Conservation (phyloP, 1,284 basidiomycete species). For the Leccinum huronense region DNA sequence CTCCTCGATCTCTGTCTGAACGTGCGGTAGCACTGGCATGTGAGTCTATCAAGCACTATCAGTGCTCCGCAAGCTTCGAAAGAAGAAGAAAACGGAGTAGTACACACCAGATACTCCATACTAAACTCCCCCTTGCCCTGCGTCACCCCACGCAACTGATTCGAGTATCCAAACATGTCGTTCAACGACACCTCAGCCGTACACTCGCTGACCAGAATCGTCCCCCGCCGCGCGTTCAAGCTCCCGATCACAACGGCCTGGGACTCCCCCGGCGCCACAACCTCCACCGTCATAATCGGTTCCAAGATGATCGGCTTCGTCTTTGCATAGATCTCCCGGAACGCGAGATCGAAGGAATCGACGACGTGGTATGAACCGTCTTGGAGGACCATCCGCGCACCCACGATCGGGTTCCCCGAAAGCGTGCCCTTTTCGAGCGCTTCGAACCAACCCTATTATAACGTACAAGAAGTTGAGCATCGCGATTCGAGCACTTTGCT, state of each 20-base stretch:
- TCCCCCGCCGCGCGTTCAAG: conserved; percentile 90
- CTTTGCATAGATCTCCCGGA: conserved; percentile 85
- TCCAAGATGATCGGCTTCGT: conserved; percentile 87
- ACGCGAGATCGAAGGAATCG: conserved; percentile 96
- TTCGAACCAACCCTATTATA: conserved; percentile 85
- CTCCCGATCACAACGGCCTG: conserved; percentile 96
- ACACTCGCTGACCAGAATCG: conserved; percentile 93
- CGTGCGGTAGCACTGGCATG: conserved; percentile 82
- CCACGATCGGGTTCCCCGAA: conserved; percentile 86
- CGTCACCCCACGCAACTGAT: conserved; percentile 87
- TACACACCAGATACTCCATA: conserved; percentile 89
- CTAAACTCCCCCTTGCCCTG: conserved; percentile 97
- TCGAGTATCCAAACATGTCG: conserved; percentile 99
- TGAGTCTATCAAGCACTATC: conserved; percentile 53
- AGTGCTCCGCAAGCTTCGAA: not conserved
- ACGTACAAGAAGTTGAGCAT: conserved; percentile 2
- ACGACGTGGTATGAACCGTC: conserved; percentile 95
- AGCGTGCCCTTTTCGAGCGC: conserved; percentile 91
- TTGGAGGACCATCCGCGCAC: conserved; percentile 85
- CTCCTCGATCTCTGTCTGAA: conserved; percentile 80
- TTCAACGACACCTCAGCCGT: conserved; percentile 92
- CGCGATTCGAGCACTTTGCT: not conserved
- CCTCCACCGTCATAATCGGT: conserved; percentile 98
- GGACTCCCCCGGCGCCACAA: conserved; percentile 95
- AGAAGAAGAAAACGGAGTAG: not conserved